A percentile compares a stretch with the other conserved stretches of the same genome.
Conservation (phyloP, 2,329 filamentous ascomycete species). For the Aureobasidium zeae region DNA sequence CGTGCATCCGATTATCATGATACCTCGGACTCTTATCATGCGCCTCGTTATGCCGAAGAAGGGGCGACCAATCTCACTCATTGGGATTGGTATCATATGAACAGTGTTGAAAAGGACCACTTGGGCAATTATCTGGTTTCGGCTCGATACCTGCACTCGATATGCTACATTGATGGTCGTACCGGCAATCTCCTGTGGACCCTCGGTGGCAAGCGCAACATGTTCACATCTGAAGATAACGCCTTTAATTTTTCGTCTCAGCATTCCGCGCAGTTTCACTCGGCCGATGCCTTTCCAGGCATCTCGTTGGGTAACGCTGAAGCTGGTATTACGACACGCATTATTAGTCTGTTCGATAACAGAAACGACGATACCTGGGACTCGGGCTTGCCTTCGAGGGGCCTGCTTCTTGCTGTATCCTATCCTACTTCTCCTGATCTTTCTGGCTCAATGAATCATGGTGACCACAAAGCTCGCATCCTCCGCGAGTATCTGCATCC, state of each 20-base stretch:
- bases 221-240: slow-evolving; percentile 21
- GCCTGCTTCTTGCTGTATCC: slow-evolving; percentile 25
- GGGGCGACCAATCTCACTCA: slow-evolving; percentile 23
- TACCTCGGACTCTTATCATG: slow-evolving; percentile 19
- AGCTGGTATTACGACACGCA: slow-evolving; percentile 25
- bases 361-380: slow-evolving; percentile 18
- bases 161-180: slow-evolving; percentile 40
- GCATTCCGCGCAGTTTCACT: slow-evolving; percentile 39
- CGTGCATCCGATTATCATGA: slow-evolving; percentile 30
- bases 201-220: slow-evolving; percentile 30
- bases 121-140: slow-evolving; percentile 48
- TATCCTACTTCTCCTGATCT: slow-evolving; percentile 19
- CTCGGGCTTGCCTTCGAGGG: slow-evolving; percentile 20
- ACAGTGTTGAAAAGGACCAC: slow-evolving; percentile 45
- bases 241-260: slow-evolving; percentile 37
- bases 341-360: slow-evolving; percentile 44
- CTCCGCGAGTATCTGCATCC: slow-evolving; percentile 25
- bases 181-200: slow-evolving; percentile 46
- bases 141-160: slow-evolving; percentile 39
- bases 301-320: slow-evolving; percentile 5
- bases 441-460: neutral
- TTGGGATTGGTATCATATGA: slow-evolving; percentile 49
- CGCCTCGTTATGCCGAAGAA: slow-evolving; percentile 34
- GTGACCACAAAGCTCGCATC: slow-evolving; percentile 24
- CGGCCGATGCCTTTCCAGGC: slow-evolving; percentile 36